These are phyloP conservation scores for Malania oleifera DNA, from an alignment of 164 flowering plant genomes.

Conservation along the genomic window DNA sequence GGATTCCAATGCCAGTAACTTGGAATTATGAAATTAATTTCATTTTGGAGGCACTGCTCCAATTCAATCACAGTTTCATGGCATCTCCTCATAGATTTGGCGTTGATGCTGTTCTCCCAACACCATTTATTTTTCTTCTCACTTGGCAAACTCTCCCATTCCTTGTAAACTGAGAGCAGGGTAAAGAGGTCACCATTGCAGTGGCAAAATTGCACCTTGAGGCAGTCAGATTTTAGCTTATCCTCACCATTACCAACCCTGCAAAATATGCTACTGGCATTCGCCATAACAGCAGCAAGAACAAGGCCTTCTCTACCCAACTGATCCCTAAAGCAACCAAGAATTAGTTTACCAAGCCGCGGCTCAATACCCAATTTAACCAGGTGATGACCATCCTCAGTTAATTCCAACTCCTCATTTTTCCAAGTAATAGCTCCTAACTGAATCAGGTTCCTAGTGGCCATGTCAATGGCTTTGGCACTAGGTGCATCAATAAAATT, in stretches of 20 bases:
- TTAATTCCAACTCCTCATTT: constrained; percentile 43
- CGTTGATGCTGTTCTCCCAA: constrained; percentile 94
- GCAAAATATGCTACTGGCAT: constrained; percentile 91
- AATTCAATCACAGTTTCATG: constrained; percentile 70
- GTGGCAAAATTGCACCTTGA: constrained; percentile 90
- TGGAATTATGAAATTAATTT: constrained; percentile 56
- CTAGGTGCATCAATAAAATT: constrained; percentile 92
- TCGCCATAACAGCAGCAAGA: constrained; percentile 95
- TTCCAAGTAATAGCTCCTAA: constrained; percentile 57
- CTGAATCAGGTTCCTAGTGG: constrained; percentile 74
- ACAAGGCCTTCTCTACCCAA: constrained; percentile 83
- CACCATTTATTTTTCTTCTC: constrained; percentile 72
- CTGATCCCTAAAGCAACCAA: constrained; percentile 37
- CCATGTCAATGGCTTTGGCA: constrained; percentile 70
- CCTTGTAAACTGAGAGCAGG: constrained; percentile 79
- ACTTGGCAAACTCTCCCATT: constrained; percentile 57
- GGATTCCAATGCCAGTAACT: constrained; percentile 80
- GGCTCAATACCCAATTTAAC: constrained; percentile 93
- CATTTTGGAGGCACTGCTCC: constrained; percentile 64
- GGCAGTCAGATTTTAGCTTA: constrained; percentile 75
- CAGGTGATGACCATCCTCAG: constrained; percentile 50
- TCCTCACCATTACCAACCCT: constrained; percentile 75
- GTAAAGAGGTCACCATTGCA: constrained; percentile 86
- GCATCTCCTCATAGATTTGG: constrained; percentile 87
- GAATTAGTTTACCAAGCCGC: constrained; percentile 77